A percentile compares a stretch with the other conserved stretches of the same genome.
Evolutionary conservation across 345 rosid genomes (phyloP).

Genomic region (Cochlearia excelsa): DNA sequence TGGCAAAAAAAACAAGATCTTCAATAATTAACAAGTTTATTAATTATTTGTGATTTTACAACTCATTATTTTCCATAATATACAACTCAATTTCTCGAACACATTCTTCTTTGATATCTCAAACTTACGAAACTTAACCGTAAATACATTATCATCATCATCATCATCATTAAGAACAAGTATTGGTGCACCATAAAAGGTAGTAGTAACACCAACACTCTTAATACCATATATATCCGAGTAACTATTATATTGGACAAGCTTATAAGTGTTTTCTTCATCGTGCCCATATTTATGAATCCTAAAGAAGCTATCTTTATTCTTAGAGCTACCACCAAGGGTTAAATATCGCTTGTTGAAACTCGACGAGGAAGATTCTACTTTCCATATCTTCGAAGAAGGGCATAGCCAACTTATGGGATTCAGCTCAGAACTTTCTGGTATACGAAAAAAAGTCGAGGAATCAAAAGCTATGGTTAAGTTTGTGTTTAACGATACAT

Average conservation of each 20-base stretch:
- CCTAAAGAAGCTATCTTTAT: conserved; percentile 14
- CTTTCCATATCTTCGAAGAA: conserved; percentile 29
- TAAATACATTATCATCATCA: conserved; percentile 20
- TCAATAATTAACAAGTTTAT: too few relatives aligned
- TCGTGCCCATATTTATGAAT: conserved; percentile 26
- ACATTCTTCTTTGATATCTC: conserved; percentile 13
- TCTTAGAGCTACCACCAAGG: conserved; percentile 13
- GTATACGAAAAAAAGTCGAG: neutral
- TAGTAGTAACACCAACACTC: conserved; percentile 7
- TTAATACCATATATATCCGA: neutral
- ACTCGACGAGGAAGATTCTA: conserved; percentile 20
- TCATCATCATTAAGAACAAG: conserved; percentile 29
- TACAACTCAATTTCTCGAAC: conserved; percentile 8
- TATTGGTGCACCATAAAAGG: neutral
- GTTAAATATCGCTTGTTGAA: conserved; percentile 14
- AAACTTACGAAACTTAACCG: conserved; percentile 22
- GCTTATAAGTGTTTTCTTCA: conserved; percentile 9
- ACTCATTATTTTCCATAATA: too few relatives aligned
- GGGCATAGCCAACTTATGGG: conserved; percentile 8
- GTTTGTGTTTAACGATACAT: conserved; percentile 10
- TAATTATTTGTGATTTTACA: too few relatives aligned
- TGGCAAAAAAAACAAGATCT: too few relatives aligned
- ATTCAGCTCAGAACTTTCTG: too few relatives aligned
- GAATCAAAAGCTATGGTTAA: conserved; percentile 22
- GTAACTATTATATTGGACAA: conserved; percentile 11